phyloP scores from a whole-genome alignment of 2,329 filamentous ascomycete genomes.

The Colletotrichum cordylinicola region DNA sequence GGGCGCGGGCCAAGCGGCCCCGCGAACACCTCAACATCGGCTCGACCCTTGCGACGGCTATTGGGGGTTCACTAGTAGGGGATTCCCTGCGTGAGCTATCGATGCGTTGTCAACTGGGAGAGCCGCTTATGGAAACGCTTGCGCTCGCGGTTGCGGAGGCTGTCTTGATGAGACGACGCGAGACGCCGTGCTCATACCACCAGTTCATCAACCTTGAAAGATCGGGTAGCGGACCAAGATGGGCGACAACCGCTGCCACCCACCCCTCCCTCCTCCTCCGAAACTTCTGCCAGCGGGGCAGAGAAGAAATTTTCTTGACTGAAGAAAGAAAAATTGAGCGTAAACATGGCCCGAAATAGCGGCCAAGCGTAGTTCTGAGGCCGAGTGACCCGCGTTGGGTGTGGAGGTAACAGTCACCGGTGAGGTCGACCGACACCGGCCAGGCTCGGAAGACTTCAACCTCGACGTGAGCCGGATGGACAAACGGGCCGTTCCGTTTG shows the following conservation, averaged over 20 bases:
- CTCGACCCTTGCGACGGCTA: not conserved
- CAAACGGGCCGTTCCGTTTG: slow-evolving; percentile 13
- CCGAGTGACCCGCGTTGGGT: not conserved
- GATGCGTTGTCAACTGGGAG: slow-evolving; percentile 34
- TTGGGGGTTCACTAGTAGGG: not conserved
- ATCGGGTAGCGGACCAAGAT: not conserved
- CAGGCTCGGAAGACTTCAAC: not conserved
- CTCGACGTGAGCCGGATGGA: not conserved
- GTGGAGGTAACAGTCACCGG: not conserved
- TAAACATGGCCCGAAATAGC: not conserved
- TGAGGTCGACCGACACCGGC: not conserved
- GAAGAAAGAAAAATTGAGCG: not conserved
- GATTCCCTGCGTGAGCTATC: not conserved
- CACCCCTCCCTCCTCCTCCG: not conserved
- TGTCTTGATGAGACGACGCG: not conserved
- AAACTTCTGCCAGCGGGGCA: slow-evolving; percentile 5
- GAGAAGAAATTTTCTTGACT: not conserved
- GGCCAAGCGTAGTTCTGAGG: not conserved
- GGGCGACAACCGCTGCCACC: not conserved
- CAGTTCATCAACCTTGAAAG: not conserved
- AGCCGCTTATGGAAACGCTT: slow-evolving; percentile 34
- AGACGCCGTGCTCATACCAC: not conserved
- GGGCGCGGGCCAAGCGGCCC: not conserved
- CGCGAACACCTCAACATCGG: not conserved
- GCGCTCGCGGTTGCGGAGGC: slow-evolving; percentile 25